A percentile compares a stretch with the other conserved stretches of the same genome.
These are phyloP conservation scores for Penicillium sp. DNA, from an alignment of 2,329 filamentous ascomycete genomes.

Conservation along the genomic window DNA sequence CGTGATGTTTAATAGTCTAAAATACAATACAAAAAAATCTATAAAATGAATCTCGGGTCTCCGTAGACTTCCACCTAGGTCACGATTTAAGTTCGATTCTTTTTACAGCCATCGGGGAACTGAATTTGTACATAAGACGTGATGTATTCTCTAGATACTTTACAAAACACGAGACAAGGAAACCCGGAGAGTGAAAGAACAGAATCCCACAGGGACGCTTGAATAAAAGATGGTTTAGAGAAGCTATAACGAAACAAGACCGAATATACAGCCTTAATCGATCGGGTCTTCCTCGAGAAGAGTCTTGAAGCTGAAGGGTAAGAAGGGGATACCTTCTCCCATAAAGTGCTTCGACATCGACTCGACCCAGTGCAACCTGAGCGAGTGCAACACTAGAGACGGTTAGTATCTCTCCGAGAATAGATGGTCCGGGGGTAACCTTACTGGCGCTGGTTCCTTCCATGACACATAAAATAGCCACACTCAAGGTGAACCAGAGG, in stretches of 20 bases:
- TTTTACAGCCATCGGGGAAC: background rate
- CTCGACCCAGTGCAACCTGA: slow-evolving; percentile 93
- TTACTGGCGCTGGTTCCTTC: slow-evolving; percentile 82
- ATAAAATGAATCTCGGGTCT: slow-evolving; percentile 1
- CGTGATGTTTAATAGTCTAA: slow-evolving; percentile 6
- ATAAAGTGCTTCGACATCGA: slow-evolving; percentile 98
- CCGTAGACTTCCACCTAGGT: background rate
- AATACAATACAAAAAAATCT: slow-evolving; percentile 9
- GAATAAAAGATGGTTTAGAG: slow-evolving; percentile 14
- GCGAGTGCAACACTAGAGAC: slow-evolving; percentile 72
- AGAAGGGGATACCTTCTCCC: slow-evolving; percentile 81
- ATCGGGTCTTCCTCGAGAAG: slow-evolving; percentile 76
- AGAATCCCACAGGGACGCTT: slow-evolving; percentile 17
- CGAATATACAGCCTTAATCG: slow-evolving; percentile 31
- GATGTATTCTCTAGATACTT: slow-evolving; percentile 18
- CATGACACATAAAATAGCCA: slow-evolving; percentile 84
- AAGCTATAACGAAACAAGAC: slow-evolving; percentile 5
- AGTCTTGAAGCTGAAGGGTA: slow-evolving; percentile 82
- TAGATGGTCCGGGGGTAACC: background rate
- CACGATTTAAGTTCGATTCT: background rate
- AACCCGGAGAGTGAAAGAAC: slow-evolving; percentile 13
- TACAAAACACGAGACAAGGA: slow-evolving; percentile 19
- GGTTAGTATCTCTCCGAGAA: background rate
- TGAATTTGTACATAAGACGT: background rate
- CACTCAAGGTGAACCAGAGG: slow-evolving; percentile 84